Evolutionary conservation across 192 early-diverging fungal genomes (phyloP).

Genomic region (Phycomyces nitens): DNA sequence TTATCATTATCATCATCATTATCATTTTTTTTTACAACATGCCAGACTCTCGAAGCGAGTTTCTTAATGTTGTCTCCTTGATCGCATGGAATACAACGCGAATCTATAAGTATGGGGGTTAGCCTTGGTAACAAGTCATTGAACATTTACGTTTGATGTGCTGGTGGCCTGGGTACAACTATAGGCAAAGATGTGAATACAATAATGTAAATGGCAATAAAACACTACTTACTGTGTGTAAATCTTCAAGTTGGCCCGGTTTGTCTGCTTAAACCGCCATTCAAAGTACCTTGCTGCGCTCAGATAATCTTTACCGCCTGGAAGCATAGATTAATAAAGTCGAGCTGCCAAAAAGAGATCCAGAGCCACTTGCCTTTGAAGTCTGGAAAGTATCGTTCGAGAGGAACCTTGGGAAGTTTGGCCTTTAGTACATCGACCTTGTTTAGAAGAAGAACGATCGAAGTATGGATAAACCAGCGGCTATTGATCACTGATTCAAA

Average conservation of each 20-base stretch:
- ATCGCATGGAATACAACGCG: constrained; percentile 89
- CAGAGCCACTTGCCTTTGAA: constrained; percentile 65
- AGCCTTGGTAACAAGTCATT: background rate
- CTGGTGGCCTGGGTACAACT: constrained; percentile 90
- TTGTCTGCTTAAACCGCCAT: constrained; percentile 85
- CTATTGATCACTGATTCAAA: constrained; percentile 86
- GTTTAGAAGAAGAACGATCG: constrained; percentile 84
- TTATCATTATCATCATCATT: too few relatives aligned
- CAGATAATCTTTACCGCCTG: constrained; percentile 72
- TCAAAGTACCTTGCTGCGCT: constrained; percentile 85
- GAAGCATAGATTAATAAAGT: constrained; percentile 79
- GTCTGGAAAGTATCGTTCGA: constrained; percentile 76
- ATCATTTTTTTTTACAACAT: too few relatives aligned
- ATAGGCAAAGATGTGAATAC: background rate
- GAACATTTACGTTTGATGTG: constrained; percentile 70
- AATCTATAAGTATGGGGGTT: constrained; percentile 38
- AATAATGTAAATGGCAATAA: background rate
- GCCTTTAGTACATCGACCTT: constrained; percentile 76
- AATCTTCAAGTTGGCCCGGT: constrained; percentile 77
- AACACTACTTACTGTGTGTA: constrained; percentile 68
- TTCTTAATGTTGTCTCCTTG: constrained; percentile 89
- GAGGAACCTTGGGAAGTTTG: constrained; percentile 67
- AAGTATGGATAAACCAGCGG: constrained; percentile 78
- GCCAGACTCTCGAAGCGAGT: constrained; percentile 75
- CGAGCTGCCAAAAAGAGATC: too few relatives aligned